Evolutionary conservation across 2,329 filamentous ascomycete genomes (phyloP), one percentile per base, ranked within the genome.

Genomic region (Hymenoscyphus fraxineus): DNA sequence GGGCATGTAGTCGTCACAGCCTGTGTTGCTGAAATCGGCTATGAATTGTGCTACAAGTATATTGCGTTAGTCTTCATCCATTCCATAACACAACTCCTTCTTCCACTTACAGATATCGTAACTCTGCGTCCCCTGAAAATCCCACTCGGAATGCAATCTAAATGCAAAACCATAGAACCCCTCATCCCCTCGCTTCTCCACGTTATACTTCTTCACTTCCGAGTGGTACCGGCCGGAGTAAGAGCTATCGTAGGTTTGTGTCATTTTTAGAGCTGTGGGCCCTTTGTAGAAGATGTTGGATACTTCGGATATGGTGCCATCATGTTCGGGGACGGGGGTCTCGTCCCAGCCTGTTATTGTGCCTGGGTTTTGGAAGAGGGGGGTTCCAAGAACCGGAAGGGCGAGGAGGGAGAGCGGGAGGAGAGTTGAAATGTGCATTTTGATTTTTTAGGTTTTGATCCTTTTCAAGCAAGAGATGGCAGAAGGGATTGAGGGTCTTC

Each of bases 91-190:
- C 19, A 35, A 35, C 5, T 7, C 5, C 19, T 47, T 12, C 1
- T 6, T 12, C 19, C 19, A 51, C 44, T 51, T 51, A 51, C 44
- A 51, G 1, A 51, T 51, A 51, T 51, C 44, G 74, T 79, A 83
- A 59, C 72, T 74, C 71, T 82, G 79, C 1, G 73, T 71, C 6
- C 64, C 64, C n/a, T 71, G 68, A 69, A 81, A 81, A 66, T 83
- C 72, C 81, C 81, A 83, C 64, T 74, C 62, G 0, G 78, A 70
- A 32, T 78, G 76, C 7, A 84, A 77, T n/a, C 80, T 79, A 74
- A 84, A 83, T 0, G 75, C 73, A 71, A 83, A 84, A 41, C 81
- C 80, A 74, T 83, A 83, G 73, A 79, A 82, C 31, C 77, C 78
- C 22, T 73, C 73, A 63, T 83, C 78, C 58, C 78, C 80, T 62